Base-by-base conservation (phyloP, 192 early-diverging fungal genomes). In the Phycomyces nitens region DNA sequence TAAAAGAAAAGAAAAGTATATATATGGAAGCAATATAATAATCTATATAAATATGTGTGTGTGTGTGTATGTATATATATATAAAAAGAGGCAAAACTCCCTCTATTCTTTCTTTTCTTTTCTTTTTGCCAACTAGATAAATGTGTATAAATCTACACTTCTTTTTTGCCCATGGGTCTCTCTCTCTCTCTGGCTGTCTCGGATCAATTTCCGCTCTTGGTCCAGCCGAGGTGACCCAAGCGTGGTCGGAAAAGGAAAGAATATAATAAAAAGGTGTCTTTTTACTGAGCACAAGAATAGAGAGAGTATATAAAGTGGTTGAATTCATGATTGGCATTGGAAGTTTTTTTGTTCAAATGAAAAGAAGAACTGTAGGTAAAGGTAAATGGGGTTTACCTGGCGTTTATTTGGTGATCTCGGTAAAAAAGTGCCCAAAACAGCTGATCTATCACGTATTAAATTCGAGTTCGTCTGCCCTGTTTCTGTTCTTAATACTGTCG, bases 381-480 rank as follows among this genome's bases (percentile, higher is more conserved):
- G n/a, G n/a, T n/a, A n/a, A n/a, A n/a, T n/a, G 2, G 4, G 47
- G 2, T 3, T 50, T 21, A 50, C 20, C 16, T 50, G 20, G 14
- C 47, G 16, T 10, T 50, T 50, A 4, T 50, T 50, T 50, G 14
- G 16, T 21, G 20, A 11, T 10, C 3, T 50, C 11, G 47, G 47
- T 18, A 50, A 50, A 50, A 50, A 50, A 10, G 47, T 21, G 4
- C 47, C 20, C 2, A 50, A 2, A 50, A 18, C 47, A 50, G 14
- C 20, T 21, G 20, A 15, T 50, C 16, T 18, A 50, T 50, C 47
- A 50, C 47, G 47, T 50, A 50, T 18, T 56, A 56, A 18, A 16
- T 50, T 50, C n/a, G 29, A 55, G 12, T 7, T 23, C 3, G 55
- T 56, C 18, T 56, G 55, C 20, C 20, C n/a, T 27, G 55, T 56